Evolutionary conservation across 768 basidiomycete species (phyloP), one percentile per base, ranked within the genome.

Genomic region (Mrakia gelida): DNA sequence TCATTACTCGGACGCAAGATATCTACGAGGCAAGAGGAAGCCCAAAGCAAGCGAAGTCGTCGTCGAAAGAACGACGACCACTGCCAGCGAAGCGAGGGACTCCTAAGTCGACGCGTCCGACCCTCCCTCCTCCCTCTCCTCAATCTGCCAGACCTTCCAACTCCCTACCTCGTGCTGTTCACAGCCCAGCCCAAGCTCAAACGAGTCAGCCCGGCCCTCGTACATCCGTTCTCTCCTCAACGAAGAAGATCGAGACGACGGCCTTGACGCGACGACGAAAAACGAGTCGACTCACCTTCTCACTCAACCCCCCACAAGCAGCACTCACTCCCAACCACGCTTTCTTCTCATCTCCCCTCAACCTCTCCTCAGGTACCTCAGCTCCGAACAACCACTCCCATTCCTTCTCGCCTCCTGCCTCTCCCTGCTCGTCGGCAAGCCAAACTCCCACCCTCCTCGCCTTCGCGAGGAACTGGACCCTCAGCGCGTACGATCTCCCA

Each of bases 291-390:
- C 82, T 78, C 71, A 82, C 83, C 73, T 67, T 71, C 70, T 83
- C 82, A 80, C 81, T 83, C 32, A 82, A 70, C 7, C 83, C 83
- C 1, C 83, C 83, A 75, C 82, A 82, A 11, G 80, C 75, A 8
- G 81, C 83, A 23, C 81, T 83, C 5, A 84, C 71, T 10, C 83
- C 83, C 11, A 84, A 34, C 67, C 75, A 81, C 79, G 82, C 83
- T 8, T 78, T 73, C 4, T 62, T 54, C 0, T 59, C 38, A 8
- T 79, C 23, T 72, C 78, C 23, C 71, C 78, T 16, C 43, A 49
- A 9, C 34, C 74, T 52, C 32, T 59, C 38, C 45, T 61, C 62
- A 11, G 72, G n/a, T 3, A n/a, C 26, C 9, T 82, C 76, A 15
- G 76, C 76, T 11, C 81, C 45, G 8, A 74, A 61, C 41, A 82